Evolutionary conservation across 805 yeast species (phyloP).

Genomic region (Zygosaccharomyces bailii): DNA sequence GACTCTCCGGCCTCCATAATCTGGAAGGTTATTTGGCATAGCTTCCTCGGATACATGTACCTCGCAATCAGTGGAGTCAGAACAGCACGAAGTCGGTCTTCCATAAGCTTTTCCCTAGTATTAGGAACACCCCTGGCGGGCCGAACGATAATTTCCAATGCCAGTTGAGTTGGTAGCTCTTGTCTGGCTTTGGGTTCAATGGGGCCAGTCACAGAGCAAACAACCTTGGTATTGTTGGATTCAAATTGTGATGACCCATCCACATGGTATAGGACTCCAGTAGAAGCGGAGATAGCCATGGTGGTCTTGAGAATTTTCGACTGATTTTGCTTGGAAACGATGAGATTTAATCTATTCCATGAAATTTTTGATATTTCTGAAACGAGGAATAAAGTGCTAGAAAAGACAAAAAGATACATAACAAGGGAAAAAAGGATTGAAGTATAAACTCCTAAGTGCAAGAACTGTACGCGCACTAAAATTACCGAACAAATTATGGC

Average conservation of each 20-base stretch:
- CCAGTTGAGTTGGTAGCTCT: conserved; percentile 75
- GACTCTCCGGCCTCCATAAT: conserved; percentile 46
- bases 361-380: not conserved
- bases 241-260: conserved; percentile 75
- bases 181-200: conserved; percentile 79
- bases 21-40: conserved; percentile 67
- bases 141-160: conserved; percentile 71
- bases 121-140: conserved; percentile 75
- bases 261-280: conserved; percentile 49
- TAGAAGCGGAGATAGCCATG: conserved; percentile 15
- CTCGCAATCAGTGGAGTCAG: conserved; percentile 59
- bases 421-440: not conserved
- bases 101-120: conserved; percentile 72
- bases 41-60: conserved; percentile 71
- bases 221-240: conserved; percentile 51
- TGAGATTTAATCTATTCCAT: not conserved
- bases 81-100: conserved; percentile 62
- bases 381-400: not conserved
- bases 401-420: not conserved
- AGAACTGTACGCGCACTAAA: too few species aligned
- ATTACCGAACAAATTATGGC: not conserved
- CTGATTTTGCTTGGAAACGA: not conserved
- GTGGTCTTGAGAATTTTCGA: not conserved
- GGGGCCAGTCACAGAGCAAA: conserved; percentile 87
- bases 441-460: too few species aligned